These are phyloP conservation scores for Talaromyces islandicus DNA, from an alignment of 2,329 filamentous ascomycete species.

Conservation along the genomic window DNA sequence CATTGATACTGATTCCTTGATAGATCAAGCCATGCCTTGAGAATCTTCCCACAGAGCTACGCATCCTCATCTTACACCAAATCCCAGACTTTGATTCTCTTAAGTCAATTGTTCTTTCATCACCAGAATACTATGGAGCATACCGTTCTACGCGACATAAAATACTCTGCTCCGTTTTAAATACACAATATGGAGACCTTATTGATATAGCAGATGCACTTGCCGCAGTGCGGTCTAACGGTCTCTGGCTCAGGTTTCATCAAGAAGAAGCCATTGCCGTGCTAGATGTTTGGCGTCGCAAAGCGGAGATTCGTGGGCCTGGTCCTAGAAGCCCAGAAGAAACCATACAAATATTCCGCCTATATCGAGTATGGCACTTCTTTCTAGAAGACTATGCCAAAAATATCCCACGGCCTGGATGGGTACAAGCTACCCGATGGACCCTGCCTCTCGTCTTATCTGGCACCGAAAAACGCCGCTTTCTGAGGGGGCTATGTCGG, in stretches of 20 bases:
- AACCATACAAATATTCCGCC: neutral
- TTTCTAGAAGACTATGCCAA: conserved; percentile 1
- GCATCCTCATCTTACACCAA: neutral
- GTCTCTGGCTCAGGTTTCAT: neutral
- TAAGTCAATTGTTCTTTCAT: conserved; percentile 1
- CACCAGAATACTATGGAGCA: neutral
- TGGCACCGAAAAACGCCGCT: neutral
- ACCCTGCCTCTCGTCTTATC: neutral
- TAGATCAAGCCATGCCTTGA: neutral
- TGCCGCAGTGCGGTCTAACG: neutral
- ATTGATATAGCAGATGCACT: neutral
- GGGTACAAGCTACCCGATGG: neutral
- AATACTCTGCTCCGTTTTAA: neutral
- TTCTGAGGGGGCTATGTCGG: conserved; percentile 1
- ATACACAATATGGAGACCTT: neutral
- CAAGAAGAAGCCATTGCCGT: conserved; percentile 1
- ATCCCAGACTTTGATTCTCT: conserved; percentile 1
- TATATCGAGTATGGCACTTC: neutral
- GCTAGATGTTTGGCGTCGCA: neutral
- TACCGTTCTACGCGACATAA: neutral
- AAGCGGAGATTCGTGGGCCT: neutral
- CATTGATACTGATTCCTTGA: neutral
- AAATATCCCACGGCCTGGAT: neutral
- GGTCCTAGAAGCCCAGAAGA: neutral
- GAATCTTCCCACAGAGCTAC: neutral